phyloP scores from a whole-genome alignment of 495 filamentous ascomycete species.

The Penicillium pancosmium region DNA sequence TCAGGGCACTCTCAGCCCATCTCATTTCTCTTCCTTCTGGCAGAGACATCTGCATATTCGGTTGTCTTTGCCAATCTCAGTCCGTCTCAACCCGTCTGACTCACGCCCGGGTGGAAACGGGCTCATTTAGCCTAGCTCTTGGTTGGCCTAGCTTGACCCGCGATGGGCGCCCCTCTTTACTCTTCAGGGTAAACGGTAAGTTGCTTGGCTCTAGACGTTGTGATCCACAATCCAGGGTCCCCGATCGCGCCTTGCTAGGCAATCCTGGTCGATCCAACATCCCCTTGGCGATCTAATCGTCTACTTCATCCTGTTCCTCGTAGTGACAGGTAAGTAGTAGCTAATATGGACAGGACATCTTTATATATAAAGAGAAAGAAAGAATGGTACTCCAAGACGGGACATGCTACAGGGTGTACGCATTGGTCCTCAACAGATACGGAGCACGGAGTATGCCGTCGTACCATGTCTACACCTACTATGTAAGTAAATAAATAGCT shows the following conservation, averaged over 20 bases:
- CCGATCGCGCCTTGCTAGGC: slow-evolving; percentile 18
- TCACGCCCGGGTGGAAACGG: slow-evolving; percentile 27
- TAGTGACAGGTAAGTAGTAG: neutral
- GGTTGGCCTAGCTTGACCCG: slow-evolving; percentile 4
- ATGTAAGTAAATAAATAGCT: no score
- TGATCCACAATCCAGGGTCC: slow-evolving; percentile 21
- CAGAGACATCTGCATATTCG: slow-evolving; percentile 17
- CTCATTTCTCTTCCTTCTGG: neutral
- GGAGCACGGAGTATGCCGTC: no score
- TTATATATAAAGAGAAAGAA: no score
- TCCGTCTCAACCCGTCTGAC: slow-evolving; percentile 21
- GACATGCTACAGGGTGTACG: no score
- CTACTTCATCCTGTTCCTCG: neutral
- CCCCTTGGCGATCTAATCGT: neutral
- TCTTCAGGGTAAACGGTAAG: slow-evolving; percentile 13
- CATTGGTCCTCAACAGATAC: no score
- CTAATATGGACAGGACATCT: neutral
- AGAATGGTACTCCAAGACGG: no score
- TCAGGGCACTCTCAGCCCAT: neutral
- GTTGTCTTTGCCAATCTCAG: slow-evolving; percentile 30
- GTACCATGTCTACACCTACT: no score
- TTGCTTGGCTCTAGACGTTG: slow-evolving; percentile 10
- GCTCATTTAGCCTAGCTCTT: slow-evolving; percentile 7
- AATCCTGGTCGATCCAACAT: slow-evolving; percentile 11
- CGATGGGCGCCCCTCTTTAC: slow-evolving; percentile 11